phyloP scores from a whole-genome alignment of 352 stramenopile genomes.

The Globisporangium splendens region DNA sequence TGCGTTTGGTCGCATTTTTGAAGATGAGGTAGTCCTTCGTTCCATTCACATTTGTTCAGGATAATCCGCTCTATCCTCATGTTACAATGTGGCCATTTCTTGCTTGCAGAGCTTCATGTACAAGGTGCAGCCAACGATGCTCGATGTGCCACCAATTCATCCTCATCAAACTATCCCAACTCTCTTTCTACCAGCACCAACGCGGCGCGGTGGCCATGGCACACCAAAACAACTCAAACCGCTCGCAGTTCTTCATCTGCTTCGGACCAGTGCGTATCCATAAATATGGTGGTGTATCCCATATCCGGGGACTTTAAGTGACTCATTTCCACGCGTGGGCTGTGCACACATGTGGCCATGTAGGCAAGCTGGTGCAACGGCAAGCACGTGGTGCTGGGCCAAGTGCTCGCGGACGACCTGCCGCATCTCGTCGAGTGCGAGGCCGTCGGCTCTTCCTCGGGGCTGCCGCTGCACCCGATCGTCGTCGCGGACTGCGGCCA shows the following conservation, averaged over 20 bases:
- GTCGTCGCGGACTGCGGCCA: constrained; percentile 59
- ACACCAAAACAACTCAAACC: constrained; percentile 96
- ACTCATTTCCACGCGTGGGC: not conserved
- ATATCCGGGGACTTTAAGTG: too few relatives aligned
- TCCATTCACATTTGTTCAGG: too few relatives aligned
- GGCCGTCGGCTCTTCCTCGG: constrained; percentile 40
- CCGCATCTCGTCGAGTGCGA: constrained; percentile 44
- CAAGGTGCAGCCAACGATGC: constrained; percentile 30
- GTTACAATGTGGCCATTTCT: not conserved
- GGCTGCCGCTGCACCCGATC: constrained; percentile 42
- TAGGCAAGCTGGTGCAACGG: constrained; percentile 90
- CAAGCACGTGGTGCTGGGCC: constrained; percentile 99
- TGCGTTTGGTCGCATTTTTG: constrained; percentile 93
- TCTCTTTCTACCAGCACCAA: constrained; percentile 79
- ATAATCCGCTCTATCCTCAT: not conserved
- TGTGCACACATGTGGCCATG: too few relatives aligned
- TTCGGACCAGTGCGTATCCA: constrained; percentile 46
- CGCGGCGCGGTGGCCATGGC: constrained; percentile 96
- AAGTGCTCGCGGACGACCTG: constrained; percentile 86
- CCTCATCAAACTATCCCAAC: too few relatives aligned
- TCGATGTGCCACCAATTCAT: not conserved
- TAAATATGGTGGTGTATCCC: not conserved
- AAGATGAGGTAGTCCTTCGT: constrained; percentile 85
- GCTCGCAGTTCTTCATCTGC: constrained; percentile 99
- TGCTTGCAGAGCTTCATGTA: constrained; percentile 82